Base-by-base conservation (phyloP, 2,329 filamentous ascomycete species). In the Stenocarpella maydis region DNA sequence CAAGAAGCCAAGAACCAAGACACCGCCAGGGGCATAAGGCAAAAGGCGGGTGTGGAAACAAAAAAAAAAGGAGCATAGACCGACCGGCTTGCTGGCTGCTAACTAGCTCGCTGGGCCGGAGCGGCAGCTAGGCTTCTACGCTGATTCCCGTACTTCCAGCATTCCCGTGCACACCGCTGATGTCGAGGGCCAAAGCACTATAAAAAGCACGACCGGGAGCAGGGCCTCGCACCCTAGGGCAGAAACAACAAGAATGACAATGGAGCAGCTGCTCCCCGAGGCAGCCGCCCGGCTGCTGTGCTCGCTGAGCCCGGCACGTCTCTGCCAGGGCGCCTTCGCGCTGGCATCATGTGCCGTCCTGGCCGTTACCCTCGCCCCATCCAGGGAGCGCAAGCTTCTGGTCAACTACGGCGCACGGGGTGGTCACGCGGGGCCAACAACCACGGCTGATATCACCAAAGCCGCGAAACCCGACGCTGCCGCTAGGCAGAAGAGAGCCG, bases 401-500 rank as follows among this genome's bases (percentile, higher is more conserved):
- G 80, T 85, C 65, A 82, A 83, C 74, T 88, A 88, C 70, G 87
- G 86, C 17, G 82, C 86, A 8, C 82, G 86, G 61, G 41, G 64
- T 12, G 34, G 31, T 52, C 67, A 69, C 60, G 67, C 49, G 45
- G 61, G 73, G 34, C 6, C 34, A 8, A 4, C 31, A 5, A 12
- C 58, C 64, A 31, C 53, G 45, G 39, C 64, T 55, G 15, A 39
- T 67, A 53, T 4, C 31, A 4, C 61, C 49, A 41, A 37, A 10
- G 34, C 34, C 34, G 34, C 34, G n/a, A n/a, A n/a, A 12, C 34
- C 53, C 28, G 58, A 26, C 55, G 26, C 3, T 45, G 53, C 41
- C 15, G 49, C 53, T 2, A 24, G 12, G n/a, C 19, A 52, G 21
- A 21, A 39, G 26, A n/a, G n/a, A n/a, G n/a, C n/a, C n/a, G n/a